Percentiles rank a stretch among this genome's conserved stretches.
phyloP scores from a whole-genome alignment of 1,284 basidiomycete genomes.

The Kalmanozyma brasiliensis region DNA sequence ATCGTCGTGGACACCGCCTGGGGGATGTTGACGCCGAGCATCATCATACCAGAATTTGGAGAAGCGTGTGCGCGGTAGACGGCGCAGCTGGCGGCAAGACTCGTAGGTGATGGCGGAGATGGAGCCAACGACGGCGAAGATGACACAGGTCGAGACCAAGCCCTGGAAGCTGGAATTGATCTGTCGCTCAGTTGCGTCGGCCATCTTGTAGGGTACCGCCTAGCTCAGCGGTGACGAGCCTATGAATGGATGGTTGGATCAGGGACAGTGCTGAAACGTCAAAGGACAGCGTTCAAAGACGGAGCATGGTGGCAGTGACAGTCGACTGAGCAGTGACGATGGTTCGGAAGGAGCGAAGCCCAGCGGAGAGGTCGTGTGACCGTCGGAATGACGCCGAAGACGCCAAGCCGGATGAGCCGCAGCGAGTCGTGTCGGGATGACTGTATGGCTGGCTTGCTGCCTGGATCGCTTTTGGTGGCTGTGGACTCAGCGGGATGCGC shows the following conservation, averaged over 20 bases:
- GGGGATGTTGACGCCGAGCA: constrained; percentile 29
- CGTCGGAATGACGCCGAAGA: no score
- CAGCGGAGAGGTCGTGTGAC: no score
- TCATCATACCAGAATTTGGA: constrained; percentile 49
- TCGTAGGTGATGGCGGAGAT: constrained; percentile 57
- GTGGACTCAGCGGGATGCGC: no score
- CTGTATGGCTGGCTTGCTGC: no score
- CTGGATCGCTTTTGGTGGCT: no score
- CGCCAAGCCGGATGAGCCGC: neutral
- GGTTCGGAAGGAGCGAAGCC: no score
- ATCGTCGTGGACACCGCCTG: constrained; percentile 44
- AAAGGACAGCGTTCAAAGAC: no score
- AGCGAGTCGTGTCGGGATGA: no score
- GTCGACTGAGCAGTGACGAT: no score
- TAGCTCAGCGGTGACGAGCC: neutral
- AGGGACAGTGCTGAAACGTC: no score
- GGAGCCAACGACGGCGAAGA: constrained; percentile 54
- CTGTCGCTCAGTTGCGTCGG: constrained; percentile 16
- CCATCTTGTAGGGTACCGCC: constrained; percentile 26
- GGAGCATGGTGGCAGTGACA: no score
- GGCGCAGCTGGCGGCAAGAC: constrained; percentile 50
- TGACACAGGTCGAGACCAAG: constrained; percentile 57
- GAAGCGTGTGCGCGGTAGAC: constrained; percentile 48
- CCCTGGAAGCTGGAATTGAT: constrained; percentile 59
- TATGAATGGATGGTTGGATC: neutral